These are phyloP conservation scores for Tephrocybe sp. DNA, from an alignment of 768 basidiomycete genomes.

Conservation along the genomic window DNA sequence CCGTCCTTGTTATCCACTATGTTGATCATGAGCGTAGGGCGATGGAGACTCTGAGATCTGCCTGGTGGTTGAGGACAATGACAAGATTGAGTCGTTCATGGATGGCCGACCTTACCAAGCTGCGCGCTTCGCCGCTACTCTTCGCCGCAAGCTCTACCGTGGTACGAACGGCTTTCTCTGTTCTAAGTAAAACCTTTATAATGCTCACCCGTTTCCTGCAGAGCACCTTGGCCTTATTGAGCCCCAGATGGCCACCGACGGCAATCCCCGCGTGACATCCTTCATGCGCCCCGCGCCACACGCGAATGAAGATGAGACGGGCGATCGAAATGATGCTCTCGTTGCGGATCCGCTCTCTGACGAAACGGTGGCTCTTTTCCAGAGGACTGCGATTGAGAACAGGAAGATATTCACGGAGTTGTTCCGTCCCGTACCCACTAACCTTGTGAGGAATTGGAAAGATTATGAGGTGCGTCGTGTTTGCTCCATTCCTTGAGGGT, in stretches of 20 bases:
- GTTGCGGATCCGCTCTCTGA: constrained; percentile 82
- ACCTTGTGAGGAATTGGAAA: constrained; percentile 76
- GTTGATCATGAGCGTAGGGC: constrained; percentile 45
- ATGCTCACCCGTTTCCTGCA: constrained; percentile 24
- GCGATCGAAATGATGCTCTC: constrained; percentile 52
- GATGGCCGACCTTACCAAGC: constrained; percentile 73
- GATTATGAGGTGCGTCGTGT: constrained; percentile 65
- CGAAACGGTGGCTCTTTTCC: constrained; percentile 59
- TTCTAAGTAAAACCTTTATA: background rate
- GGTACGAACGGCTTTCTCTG: constrained; percentile 47
- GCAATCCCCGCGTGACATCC: constrained; percentile 37
- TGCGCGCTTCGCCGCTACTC: constrained; percentile 77
- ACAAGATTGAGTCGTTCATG: constrained; percentile 76
- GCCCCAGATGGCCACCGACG: constrained; percentile 57
- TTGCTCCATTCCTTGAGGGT: background rate
- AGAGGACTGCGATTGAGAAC: constrained; percentile 73
- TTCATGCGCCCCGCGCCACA: constrained; percentile 83
- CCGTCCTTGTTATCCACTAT: background rate
- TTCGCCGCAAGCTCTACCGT: constrained; percentile 82
- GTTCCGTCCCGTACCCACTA: constrained; percentile 85
- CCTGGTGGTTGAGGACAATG: constrained; percentile 86
- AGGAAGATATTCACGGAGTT: constrained; percentile 84
- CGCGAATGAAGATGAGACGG: constrained; percentile 67
- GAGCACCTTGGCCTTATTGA: constrained; percentile 87
- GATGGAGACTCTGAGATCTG: constrained; percentile 96